Base-by-base conservation (phyloP, 441 rosid genomes). In the Dalechampia spathulata region DNA sequence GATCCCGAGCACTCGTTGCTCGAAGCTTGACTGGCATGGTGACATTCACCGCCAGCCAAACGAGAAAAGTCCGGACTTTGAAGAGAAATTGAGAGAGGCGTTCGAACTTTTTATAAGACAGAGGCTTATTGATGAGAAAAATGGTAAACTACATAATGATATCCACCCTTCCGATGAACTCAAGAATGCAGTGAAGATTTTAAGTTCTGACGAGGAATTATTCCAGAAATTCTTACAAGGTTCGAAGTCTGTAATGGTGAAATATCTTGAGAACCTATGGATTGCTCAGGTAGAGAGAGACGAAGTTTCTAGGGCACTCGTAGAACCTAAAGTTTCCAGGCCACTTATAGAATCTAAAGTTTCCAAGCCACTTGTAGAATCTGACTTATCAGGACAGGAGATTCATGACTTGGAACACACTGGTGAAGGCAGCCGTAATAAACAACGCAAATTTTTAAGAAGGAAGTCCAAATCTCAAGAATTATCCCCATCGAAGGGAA, bases 151-250 rank as follows among this genome's bases (percentile, higher is more conserved):
- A 60, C 77, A 74, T 54, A 82, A 73, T 60, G 73, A 69, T 42
- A 61, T 72, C 52, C 73, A 65, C 41, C 76, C 78, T 65, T 78
- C 84, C 21, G 73, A 83, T 60, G 96, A 86, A 70, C 73, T 94
- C 45, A 72, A 70, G 75, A 88, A 90, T 67, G 99, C 85, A 28
- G 83, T 90, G 64, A 87, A 79, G 70, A 68, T 78, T 66, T 78
- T 80, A n/a, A 80, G 78, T 75, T 85, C 86, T 19, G 95, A 90
- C 45, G 86, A 84, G 71, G 99, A 90, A 61, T 53, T 89, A 66
- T 78, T 82, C 78, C 64, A 68, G 52, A 80, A 83, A 68, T 83
- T 83, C 68, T 66, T 89, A 56, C 83, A 77, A 62, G 96, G 81
- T 68, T 90, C 90, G 23, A 82, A 83, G 65, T 78, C 88, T 8